phyloP scores from a whole-genome alignment of 1,284 basidiomycete species.

The Trichosporon sp. region DNA sequence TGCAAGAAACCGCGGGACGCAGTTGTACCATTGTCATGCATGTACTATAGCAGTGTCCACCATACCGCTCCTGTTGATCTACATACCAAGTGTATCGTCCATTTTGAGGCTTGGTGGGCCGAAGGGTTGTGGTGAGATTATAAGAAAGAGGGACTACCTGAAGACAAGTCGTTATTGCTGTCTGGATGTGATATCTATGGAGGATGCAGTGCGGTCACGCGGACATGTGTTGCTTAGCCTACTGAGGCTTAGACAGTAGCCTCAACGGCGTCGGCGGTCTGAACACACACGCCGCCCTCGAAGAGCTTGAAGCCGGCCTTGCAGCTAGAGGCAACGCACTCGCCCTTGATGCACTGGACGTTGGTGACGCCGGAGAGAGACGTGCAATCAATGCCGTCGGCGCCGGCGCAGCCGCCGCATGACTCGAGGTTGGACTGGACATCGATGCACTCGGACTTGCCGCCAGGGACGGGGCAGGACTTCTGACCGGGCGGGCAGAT shows the following conservation, averaged over 20 bases:
- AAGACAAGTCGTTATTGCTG: background rate
- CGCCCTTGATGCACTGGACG: conserved; percentile 16
- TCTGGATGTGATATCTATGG: background rate
- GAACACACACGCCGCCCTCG: conserved; percentile 7
- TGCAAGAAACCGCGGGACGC: background rate
- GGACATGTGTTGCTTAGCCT: background rate
- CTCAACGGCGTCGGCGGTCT: background rate
- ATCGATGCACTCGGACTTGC: conserved; percentile 22
- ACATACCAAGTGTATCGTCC: background rate
- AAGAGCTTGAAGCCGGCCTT: conserved; percentile 8
- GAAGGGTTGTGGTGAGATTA: background rate
- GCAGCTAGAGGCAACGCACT: conserved; percentile 19
- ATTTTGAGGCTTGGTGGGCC: background rate
- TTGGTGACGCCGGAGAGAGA: conserved; percentile 53
- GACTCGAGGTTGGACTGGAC: conserved; percentile 19
- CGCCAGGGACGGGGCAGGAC: conserved; percentile 15
- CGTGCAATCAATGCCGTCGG: conserved; percentile 63
- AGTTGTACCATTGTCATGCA: background rate
- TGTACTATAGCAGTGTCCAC: background rate
- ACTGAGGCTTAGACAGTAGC: background rate
- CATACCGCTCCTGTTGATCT: background rate
- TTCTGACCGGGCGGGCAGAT: conserved; percentile 8
- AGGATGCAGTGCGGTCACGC: background rate
- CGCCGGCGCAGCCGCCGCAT: conserved; percentile 63
- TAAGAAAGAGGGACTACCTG: background rate